phyloP scores from a whole-genome alignment of 2,329 filamentous ascomycete species.

The Diaporthe ampelina region DNA sequence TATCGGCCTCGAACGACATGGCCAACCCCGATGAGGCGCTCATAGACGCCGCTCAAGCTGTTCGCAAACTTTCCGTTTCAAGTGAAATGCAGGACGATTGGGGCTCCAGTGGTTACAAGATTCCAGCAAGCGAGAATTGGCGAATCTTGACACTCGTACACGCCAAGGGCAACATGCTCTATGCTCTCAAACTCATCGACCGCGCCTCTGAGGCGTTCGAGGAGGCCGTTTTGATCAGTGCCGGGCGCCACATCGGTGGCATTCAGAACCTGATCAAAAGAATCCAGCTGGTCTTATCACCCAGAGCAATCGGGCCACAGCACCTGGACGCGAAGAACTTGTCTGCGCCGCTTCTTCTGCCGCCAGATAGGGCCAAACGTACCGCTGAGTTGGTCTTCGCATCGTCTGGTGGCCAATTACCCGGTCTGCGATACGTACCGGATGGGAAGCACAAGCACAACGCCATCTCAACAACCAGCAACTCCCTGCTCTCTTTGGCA shows the following conservation, averaged over 20 bases:
- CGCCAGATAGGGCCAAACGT: slow-evolving; percentile 85
- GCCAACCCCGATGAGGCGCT: slow-evolving; percentile 44
- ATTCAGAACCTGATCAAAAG: slow-evolving; percentile 84
- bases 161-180: slow-evolving; percentile 98
- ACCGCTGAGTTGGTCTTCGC: slow-evolving; percentile 89
- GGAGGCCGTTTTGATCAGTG: slow-evolving; percentile 91
- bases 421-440: slow-evolving; percentile 80
- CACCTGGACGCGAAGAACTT: slow-evolving; percentile 48
- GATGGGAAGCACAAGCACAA: slow-evolving; percentile 81
- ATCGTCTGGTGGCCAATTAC: slow-evolving; percentile 77
- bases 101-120: slow-evolving; percentile 85
- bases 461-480: slow-evolving; percentile 93
- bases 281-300: slow-evolving; percentile 79
- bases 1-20: slow-evolving; percentile 40
- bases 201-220: slow-evolving; percentile 92
- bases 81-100: slow-evolving; percentile 59
- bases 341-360: slow-evolving; percentile 79
- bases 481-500: slow-evolving; percentile 91
- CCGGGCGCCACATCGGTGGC: slow-evolving; percentile 77
- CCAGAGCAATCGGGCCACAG: slow-evolving; percentile 52
- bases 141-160: slow-evolving; percentile 94
- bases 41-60: slow-evolving; percentile 45
- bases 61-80: slow-evolving; percentile 37
- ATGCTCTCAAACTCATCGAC: slow-evolving; percentile 85
- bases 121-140: slow-evolving; percentile 90